Conservation (phyloP, 805 yeast genomes). For the Wickerhamiella kurtzmanii region DNA sequence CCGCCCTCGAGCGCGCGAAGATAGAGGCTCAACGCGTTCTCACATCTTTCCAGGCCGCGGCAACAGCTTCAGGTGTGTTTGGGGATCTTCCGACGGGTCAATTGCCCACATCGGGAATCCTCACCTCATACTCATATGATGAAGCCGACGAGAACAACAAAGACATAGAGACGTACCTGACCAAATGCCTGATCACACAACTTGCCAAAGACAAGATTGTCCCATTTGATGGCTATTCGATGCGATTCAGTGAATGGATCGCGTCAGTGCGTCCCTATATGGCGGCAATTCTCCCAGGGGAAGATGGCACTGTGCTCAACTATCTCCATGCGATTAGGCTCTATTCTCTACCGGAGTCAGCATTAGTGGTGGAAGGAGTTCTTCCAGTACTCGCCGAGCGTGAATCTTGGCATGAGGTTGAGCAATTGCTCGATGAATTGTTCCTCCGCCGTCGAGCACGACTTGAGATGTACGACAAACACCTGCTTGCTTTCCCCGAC, state of each 20-base stretch:
- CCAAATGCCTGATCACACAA: neutral
- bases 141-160: neutral
- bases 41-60: neutral
- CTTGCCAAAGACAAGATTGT: neutral
- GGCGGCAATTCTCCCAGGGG: neutral
- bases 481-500: neutral
- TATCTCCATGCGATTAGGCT: neutral
- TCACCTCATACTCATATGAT: neutral
- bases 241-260: neutral
- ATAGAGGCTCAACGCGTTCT: slow-evolving; percentile 5
- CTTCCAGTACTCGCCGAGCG: neutral
- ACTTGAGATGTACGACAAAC: neutral
- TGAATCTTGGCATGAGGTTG: neutral
- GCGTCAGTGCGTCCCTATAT: neutral
- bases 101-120: neutral
- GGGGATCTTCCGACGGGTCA: neutral
- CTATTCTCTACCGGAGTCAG: neutral
- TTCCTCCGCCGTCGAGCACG: neutral
- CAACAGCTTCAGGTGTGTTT: neutral
- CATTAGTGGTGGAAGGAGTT: neutral
- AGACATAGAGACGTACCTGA: neutral
- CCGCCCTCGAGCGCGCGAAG: slow-evolving; percentile 2
- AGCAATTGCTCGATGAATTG: neutral
- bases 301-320: neutral
- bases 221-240: neutral